Evolutionary conservation across 306 rosid species (phyloP).

Genomic region (Glycyrrhiza uralensis): DNA sequence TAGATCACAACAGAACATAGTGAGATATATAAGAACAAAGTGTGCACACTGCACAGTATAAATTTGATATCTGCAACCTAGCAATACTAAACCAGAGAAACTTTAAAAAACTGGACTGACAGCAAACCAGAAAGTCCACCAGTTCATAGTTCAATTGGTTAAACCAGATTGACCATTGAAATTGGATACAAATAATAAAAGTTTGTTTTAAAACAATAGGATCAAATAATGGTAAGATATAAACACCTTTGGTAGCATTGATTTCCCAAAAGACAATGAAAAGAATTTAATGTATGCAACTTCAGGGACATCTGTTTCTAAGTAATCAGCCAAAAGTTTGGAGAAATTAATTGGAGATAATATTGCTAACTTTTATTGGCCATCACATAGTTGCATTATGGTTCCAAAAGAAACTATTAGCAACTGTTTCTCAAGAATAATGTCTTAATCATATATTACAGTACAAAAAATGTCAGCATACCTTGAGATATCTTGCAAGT

Average conservation of each 20-base stretch:
- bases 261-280: too few species aligned
- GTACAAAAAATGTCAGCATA: constrained; percentile 20
- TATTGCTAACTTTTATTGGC: background rate
- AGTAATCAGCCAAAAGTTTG: background rate
- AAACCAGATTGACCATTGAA: background rate
- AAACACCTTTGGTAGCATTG: background rate
- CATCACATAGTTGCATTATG: background rate
- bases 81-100: background rate
- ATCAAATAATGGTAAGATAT: background rate
- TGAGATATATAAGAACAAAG: background rate
- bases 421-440: too few species aligned
- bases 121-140: background rate
- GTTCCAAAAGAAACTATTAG: too few species aligned
- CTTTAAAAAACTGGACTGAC: background rate
- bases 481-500: constrained; percentile 64
- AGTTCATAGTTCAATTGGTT: background rate
- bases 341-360: background rate
- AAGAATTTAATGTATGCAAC: too few species aligned
- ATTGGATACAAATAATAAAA: background rate
- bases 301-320: background rate
- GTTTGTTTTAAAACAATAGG: background rate
- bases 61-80: background rate
- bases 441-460: background rate
- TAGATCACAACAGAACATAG: background rate
- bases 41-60: background rate